These are phyloP conservation scores for Aspergillus sp. DNA, from an alignment of 2,329 filamentous ascomycete genomes.

Conservation along the genomic window DNA sequence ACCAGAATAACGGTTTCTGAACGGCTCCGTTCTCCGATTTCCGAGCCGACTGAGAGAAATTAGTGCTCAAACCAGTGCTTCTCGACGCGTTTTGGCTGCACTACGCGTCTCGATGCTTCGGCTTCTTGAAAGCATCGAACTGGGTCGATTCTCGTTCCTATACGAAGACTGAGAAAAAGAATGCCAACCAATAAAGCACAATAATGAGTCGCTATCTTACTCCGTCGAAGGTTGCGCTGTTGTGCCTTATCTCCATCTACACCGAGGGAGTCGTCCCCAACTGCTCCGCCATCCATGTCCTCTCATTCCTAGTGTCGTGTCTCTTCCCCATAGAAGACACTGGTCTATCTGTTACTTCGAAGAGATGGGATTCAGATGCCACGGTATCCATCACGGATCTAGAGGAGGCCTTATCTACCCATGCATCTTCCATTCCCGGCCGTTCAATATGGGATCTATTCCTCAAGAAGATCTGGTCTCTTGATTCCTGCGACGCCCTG, in stretches of 20 bases:
- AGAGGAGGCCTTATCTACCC: conserved; percentile 38
- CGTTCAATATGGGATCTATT: conserved; percentile 83
- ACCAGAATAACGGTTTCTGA: neutral
- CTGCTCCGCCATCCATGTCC: conserved; percentile 61
- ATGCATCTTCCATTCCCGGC: conserved; percentile 55
- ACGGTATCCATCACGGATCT: conserved; percentile 38
- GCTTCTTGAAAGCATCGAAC: neutral
- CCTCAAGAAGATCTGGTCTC: conserved; percentile 69
- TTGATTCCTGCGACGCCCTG: conserved; percentile 75
- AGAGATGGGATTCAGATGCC: conserved; percentile 23
- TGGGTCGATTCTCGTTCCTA: neutral
- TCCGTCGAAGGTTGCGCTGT: conserved; percentile 76
- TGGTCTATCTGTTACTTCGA: conserved; percentile 12
- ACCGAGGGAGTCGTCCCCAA: conserved; percentile 60
- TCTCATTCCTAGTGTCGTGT: conserved; percentile 70
- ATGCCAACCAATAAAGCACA: neutral
- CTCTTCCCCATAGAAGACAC: conserved; percentile 43
- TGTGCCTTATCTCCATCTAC: conserved; percentile 76
- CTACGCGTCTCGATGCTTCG: neutral
- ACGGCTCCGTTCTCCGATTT: neutral
- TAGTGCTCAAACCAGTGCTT: neutral
- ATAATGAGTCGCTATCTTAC: conserved; percentile 74
- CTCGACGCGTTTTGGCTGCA: neutral
- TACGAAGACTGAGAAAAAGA: neutral
- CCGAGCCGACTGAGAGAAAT: neutral